These are phyloP conservation scores for Arabis hirsuta DNA, from an alignment of 345 rosid genomes.

Conservation along the genomic window DNA sequence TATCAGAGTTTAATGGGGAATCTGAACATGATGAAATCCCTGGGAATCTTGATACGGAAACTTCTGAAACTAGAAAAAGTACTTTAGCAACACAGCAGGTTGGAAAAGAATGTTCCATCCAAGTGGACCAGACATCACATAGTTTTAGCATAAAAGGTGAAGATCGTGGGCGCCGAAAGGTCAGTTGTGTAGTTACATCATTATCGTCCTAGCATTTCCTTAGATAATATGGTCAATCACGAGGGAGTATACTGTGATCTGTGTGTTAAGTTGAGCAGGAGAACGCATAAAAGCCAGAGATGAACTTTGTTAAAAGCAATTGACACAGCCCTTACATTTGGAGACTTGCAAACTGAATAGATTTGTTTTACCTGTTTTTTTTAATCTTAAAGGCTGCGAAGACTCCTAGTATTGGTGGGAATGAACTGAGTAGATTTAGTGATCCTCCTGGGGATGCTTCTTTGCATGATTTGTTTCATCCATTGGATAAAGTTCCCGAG, in stretches of 20 bases:
- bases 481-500: conserved; percentile 64
- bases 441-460: conserved; percentile 98
- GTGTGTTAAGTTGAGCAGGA: conserved; percentile 16
- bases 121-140: conserved; percentile 56
- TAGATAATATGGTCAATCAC: conserved; percentile 28
- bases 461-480: conserved; percentile 94
- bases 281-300: background rate
- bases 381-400: conserved; percentile 60
- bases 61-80: conserved; percentile 54
- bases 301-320: conserved; percentile 14
- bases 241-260: conserved; percentile 5
- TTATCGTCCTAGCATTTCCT: conserved; percentile 19
- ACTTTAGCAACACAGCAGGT: conserved; percentile 49
- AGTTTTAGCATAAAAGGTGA: conserved; percentile 59
- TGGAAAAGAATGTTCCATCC: conserved; percentile 53
- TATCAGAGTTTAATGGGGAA: conserved; percentile 47
- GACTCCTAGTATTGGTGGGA: conserved; percentile 58
- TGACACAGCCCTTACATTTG: conserved; percentile 23
- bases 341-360: conserved; percentile 28
- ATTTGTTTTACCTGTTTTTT: conserved; percentile 30
- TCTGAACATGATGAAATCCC: conserved; percentile 53
- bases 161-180: conserved; percentile 68
- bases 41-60: conserved; percentile 53
- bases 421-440: conserved; percentile 86
- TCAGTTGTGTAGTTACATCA: conserved; percentile 42